Conservation (phyloP, 768 basidiomycete species). For the Chiua virens region DNA sequence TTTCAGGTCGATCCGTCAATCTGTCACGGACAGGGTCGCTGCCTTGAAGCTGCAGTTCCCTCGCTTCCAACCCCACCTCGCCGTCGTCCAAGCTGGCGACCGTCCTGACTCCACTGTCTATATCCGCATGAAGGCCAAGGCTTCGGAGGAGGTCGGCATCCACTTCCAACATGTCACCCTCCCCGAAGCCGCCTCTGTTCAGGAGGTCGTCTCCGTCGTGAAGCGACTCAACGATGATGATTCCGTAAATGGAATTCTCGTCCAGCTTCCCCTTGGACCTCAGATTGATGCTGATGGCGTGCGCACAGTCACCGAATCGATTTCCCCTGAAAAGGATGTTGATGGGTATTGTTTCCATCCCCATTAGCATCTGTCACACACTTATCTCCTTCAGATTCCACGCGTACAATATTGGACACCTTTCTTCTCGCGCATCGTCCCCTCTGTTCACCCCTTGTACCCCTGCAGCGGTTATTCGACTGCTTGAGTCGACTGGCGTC, state of each 20-base stretch:
- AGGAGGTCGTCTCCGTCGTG: slow-evolving; percentile 76
- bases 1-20: slow-evolving; percentile 73
- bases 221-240: slow-evolving; percentile 82
- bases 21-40: slow-evolving; percentile 70
- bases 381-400: slow-evolving; percentile 67
- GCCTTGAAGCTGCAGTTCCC: slow-evolving; percentile 65
- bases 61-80: slow-evolving; percentile 89
- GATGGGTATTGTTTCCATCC: slow-evolving; percentile 68
- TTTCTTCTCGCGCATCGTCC: slow-evolving; percentile 84
- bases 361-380: background rate
- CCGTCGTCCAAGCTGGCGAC: slow-evolving; percentile 91
- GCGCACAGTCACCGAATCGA: slow-evolving; percentile 89
- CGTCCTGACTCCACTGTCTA: slow-evolving; percentile 90
- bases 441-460: slow-evolving; percentile 96
- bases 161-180: slow-evolving; percentile 77
- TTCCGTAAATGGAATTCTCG: slow-evolving; percentile 82
- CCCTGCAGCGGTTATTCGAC: slow-evolving; percentile 86
- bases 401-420: slow-evolving; percentile 95
- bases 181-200: slow-evolving; percentile 65
- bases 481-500: slow-evolving; percentile 86
- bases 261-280: slow-evolving; percentile 90
- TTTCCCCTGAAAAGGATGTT: slow-evolving; percentile 93
- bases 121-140: slow-evolving; percentile 97
- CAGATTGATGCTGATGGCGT: slow-evolving; percentile 83
- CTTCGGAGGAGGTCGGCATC: slow-evolving; percentile 92